Evolutionary conservation across 1,284 basidiomycete species (phyloP).

Genomic region (Boletus coffeatus): DNA sequence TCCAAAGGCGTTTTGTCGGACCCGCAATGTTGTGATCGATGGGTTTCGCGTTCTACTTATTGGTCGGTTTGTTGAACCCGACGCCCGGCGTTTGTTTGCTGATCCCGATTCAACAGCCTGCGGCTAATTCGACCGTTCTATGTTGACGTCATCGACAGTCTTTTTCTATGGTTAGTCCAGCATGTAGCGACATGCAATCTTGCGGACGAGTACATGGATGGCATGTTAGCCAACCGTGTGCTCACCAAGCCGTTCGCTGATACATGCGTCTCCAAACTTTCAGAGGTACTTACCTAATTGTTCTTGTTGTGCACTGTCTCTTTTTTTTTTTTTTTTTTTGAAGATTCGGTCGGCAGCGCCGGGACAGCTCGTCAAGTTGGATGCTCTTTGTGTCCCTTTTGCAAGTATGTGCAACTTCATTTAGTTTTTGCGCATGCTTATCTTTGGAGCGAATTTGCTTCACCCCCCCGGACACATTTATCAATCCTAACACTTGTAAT

Average conservation of each 20-base stretch:
- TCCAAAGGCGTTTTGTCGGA: conserved; percentile 76
- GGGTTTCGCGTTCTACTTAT: conserved; percentile 81
- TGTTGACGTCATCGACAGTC: conserved; percentile 78
- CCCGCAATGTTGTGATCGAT: conserved; percentile 60
- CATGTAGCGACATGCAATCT: conserved; percentile 74
- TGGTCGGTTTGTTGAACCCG: conserved; percentile 42
- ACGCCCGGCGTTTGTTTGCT: not conserved
- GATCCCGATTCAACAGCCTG: conserved; percentile 42
- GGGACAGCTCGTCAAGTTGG: no score
- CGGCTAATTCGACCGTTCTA: conserved; percentile 76
- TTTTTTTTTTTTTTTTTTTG: conserved; percentile 29
- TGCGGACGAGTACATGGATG: conserved; percentile 75
- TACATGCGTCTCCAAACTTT: conserved; percentile 58
- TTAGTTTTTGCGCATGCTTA: no score
- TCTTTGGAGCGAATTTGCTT: no score
- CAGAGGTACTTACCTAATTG: conserved; percentile 48
- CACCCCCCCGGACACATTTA: conserved; percentile 51
- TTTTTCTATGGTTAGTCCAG: conserved; percentile 82
- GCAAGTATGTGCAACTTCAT: no score
- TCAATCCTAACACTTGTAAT: conserved; percentile 68
- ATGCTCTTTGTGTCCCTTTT: no score
- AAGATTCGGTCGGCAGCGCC: no score
- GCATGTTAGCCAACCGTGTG: conserved; percentile 60
- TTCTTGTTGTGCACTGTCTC: not conserved
- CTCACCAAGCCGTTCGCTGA: conserved; percentile 63